Evolutionary conservation across 495 filamentous ascomycete genomes (phyloP).

Genomic region (Penicillium silybi): DNA sequence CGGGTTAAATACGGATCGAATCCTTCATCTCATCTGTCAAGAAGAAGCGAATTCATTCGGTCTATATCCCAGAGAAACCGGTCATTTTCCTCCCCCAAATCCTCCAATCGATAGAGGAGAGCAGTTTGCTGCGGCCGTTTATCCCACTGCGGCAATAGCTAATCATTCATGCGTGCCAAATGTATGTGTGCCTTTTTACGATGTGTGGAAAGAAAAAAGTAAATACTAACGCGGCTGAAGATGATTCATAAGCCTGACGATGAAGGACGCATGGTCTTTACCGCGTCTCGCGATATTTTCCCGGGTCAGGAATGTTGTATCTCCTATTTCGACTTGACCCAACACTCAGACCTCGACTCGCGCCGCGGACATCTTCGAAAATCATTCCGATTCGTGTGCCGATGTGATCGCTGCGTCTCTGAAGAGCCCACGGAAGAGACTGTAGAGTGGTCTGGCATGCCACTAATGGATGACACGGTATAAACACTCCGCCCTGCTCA

Average conservation of each 20-base stretch:
- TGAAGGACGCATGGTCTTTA: constrained; percentile 36
- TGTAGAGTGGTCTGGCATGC: constrained; percentile 14
- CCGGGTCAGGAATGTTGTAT: constrained; percentile 41
- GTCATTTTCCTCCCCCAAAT: constrained; percentile 15
- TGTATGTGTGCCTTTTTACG: constrained; percentile 10
- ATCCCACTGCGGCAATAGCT: constrained; percentile 34
- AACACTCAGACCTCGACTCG: constrained; percentile 15
- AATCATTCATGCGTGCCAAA: constrained; percentile 41
- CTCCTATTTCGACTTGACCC: constrained; percentile 36
- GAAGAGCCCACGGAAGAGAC: constrained; percentile 19
- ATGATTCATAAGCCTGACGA: constrained; percentile 36
- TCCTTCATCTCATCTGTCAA: constrained; percentile 33
- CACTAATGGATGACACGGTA: constrained; percentile 8
- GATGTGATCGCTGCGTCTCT: constrained; percentile 28
- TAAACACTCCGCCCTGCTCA: background rate
- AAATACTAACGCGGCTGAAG: constrained; percentile 13
- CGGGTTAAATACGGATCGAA: constrained; percentile 12
- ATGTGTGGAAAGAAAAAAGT: background rate
- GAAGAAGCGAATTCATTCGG: constrained; percentile 43
- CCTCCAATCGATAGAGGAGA: constrained; percentile 25
- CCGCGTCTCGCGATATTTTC: constrained; percentile 30
- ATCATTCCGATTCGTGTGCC: constrained; percentile 33
- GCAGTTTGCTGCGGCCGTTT: constrained; percentile 38
- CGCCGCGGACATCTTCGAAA: constrained; percentile 28
- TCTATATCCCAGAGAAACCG: constrained; percentile 38